Conservation (phyloP, 441 rosid genomes). For the Erodium moschatum region DNA sequence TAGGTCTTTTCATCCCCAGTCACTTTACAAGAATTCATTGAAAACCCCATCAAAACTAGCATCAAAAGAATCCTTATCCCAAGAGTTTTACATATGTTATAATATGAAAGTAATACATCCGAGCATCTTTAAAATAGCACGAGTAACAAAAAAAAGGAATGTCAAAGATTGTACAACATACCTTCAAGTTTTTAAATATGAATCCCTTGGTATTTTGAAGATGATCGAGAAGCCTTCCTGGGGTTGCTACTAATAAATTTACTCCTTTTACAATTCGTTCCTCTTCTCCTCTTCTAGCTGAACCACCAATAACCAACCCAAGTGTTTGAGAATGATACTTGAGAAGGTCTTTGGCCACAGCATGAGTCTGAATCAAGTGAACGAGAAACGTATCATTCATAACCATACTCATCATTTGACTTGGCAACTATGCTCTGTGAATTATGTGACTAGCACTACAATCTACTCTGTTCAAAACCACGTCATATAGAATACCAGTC, state of each 20-base stretch:
- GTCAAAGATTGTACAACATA: slow-evolving; percentile 16
- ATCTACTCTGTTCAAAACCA: neutral
- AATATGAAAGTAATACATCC: neutral
- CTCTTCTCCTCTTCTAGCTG: slow-evolving; percentile 75
- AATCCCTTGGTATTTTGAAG: slow-evolving; percentile 88
- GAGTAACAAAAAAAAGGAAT: neutral
- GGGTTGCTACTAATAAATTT: slow-evolving; percentile 87
- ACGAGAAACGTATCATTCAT: neutral
- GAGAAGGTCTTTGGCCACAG: slow-evolving; percentile 84
- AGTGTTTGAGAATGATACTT: slow-evolving; percentile 77
- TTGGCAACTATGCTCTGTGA: neutral
- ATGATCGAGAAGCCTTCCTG: slow-evolving; percentile 96
- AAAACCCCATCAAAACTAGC: too few species aligned
- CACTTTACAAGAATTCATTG: too few species aligned
- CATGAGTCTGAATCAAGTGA: slow-evolving; percentile 52
- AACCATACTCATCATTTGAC: neutral
- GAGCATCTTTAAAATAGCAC: neutral
- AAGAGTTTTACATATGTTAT: too few species aligned
- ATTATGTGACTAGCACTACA: neutral
- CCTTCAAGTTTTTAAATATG: slow-evolving; percentile 76
- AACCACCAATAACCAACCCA: slow-evolving; percentile 86
- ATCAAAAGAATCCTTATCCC: too few species aligned
- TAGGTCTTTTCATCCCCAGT: too few species aligned
- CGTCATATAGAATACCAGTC: too few species aligned
- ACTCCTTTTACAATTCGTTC: slow-evolving; percentile 74